Evolutionary conservation across 139 green algal genomes (phyloP).

Genomic region (Micromonas commoda): DNA sequence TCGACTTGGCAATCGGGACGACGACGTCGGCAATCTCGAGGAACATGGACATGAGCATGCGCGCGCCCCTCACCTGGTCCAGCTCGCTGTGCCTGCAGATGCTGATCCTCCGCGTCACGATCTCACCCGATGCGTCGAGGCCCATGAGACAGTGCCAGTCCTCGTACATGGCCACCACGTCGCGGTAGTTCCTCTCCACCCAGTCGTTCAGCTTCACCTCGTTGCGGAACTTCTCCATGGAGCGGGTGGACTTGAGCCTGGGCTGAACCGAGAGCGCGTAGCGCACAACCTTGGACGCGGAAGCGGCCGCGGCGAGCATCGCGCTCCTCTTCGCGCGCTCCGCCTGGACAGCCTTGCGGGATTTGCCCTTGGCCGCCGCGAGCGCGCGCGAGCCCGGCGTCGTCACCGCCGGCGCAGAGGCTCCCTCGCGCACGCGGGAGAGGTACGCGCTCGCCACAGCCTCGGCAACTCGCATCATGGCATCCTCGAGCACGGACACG

Average conservation of each 20-base stretch:
- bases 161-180: slow-evolving; percentile 14
- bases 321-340: neutral
- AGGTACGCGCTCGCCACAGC: neutral
- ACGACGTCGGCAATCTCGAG: slow-evolving; percentile 6
- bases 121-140: neutral
- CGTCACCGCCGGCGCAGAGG: neutral
- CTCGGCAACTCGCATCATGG: neutral
- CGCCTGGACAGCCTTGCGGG: no score
- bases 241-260: neutral
- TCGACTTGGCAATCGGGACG: neutral
- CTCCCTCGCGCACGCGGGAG: neutral
- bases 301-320: neutral
- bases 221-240: slow-evolving; percentile 20
- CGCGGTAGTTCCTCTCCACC: slow-evolving; percentile 1
- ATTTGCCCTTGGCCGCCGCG: neutral
- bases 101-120: neutral
- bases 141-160: slow-evolving; percentile 12
- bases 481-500: slow-evolving; percentile 6
- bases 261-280: neutral
- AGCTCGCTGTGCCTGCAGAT: slow-evolving; percentile 9
- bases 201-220: neutral
- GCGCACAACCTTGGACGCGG: neutral
- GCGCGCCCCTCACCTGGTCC: neutral
- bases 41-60: neutral
- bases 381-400: neutral